Base-by-base conservation (phyloP, 108 stramenopile species). In the Skeletonema costatum region DNA sequence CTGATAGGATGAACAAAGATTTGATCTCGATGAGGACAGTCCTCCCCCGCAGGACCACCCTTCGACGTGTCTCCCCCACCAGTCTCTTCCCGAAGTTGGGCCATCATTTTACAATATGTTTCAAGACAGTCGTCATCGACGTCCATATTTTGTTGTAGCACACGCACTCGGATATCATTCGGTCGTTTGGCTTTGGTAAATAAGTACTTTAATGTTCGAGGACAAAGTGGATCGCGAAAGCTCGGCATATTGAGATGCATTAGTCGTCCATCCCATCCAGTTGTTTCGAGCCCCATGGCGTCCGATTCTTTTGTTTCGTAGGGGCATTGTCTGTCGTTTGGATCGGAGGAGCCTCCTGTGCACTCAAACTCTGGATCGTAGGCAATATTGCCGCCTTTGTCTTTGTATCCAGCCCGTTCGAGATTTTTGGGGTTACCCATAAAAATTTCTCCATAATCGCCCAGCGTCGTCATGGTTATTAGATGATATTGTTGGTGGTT, bases 221-320 rank as follows among this genome's bases (percentile, higher is more conserved):
- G 82, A 82, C 94, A 95, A 14, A 95, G 71, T 13, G 65, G 79
- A 75, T 95, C 94, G 19, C 94, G 83, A 64, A 63, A 87, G 13
- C 76, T 78, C 3, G 86, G 76, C 25, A 85, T 78, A 60, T 74
- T 75, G n/a, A 85, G 60, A 39, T 87, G 86, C 25, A 82, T 51
- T 38, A 79, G 2, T 36, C 81, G 38, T 4, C 71, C 85, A 7
- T 85, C 81, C 53, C 77, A 51, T 70, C 85, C 81, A 12, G 51
- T 63, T 33, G 36, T 59, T 16, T 10, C 17, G 14, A 60, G 64
- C 11, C 73, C 77, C 71, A 73, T 67, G 17, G 64, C 64, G 29
- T 64, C 31, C 30, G 29, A 32, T 13, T 60, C 64, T 14, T 25
- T 30, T 25, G 64, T 32, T 50, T 30, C 32, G 36, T 71, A 77